Evolutionary conservation across 768 basidiomycete species (phyloP), one percentile per base, ranked within the genome.

Genomic region (Tylopilus sp.): DNA sequence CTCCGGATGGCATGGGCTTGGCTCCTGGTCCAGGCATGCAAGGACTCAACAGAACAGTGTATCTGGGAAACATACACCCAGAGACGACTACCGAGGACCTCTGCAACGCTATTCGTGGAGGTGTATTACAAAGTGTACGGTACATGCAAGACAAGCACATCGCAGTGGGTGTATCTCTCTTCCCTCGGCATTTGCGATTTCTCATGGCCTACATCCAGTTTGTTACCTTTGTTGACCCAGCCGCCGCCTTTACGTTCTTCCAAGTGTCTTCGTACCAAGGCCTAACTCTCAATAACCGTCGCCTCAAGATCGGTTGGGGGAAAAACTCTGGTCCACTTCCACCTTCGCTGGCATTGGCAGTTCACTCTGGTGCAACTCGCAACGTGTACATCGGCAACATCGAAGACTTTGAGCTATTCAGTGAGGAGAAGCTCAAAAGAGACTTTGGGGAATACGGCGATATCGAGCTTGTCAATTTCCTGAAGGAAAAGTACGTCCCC

Each of bases 141-240:
- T 95, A 94, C 69, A 89, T 98, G 84, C 85, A 88, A 56, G 97
- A 98, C 62, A 97, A 98, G 75, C 93, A 95, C 65, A 97, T 97
- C 64, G 93, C 93, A 60, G 91, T 95, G 60, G 58, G 86, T 80
- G 25, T 48, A 40, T 25, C 39, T 53, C 40, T 30, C 46, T 4
- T 38, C 52, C 51, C 25, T 53, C 50, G 21, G 7, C 20, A 4
- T 8, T 9, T 1, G 40, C 57, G 44, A 20, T 49, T 35, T 56
- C 52, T 55, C 44, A 41, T 15, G 13, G 45, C 52, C 9, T 48
- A 31, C 40, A 17, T 44, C 3, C 53, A 94, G 90, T 99, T 98
- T 57, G 89, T 98, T 48, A 95, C 93, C 6, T 98, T 99, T 65
- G 86, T 98, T 57, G 94, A 98, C 64, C 89, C 94, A 11, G 85